Evolutionary conservation across 345 rosid genomes (phyloP).

Genomic region (Populus pruinosa): DNA sequence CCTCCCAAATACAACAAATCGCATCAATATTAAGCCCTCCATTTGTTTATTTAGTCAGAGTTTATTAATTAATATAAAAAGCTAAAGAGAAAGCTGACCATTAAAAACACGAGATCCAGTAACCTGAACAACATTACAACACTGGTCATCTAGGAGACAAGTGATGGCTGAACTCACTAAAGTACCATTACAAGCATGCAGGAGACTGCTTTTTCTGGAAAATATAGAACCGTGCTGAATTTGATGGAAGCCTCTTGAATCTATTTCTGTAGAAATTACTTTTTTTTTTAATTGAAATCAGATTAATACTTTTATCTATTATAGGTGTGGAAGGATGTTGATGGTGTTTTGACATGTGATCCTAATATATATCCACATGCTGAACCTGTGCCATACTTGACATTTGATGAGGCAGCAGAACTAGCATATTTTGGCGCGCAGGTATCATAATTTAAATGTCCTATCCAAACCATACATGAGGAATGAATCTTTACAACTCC

Average conservation of each 20-base stretch:
- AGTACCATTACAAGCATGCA: not conserved
- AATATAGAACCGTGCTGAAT: not conserved
- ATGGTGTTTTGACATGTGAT: constrained; percentile 97
- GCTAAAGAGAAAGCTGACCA: not conserved
- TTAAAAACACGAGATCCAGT: not conserved
- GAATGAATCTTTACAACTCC: not conserved
- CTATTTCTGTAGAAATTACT: not conserved
- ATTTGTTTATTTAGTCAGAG: not conserved
- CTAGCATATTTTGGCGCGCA: constrained; percentile 99
- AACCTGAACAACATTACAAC: not conserved
- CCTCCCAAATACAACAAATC: not conserved
- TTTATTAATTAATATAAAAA: not conserved
- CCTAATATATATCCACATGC: constrained; percentile 77
- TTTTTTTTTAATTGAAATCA: constrained; percentile 8
- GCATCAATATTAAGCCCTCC: not conserved
- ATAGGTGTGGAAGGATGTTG: constrained; percentile 99
- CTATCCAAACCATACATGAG: not conserved
- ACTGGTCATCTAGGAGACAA: not conserved
- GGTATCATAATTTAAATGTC: constrained; percentile 36
- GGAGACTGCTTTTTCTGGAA: not conserved
- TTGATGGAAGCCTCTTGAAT: not conserved
- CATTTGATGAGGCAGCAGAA: constrained; percentile 99
- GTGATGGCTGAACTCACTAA: too few species aligned
- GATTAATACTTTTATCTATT: not conserved
- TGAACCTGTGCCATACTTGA: constrained; percentile 77